These are phyloP conservation scores for Sordariomycetes sp. DNA, from an alignment of 2,329 filamentous ascomycete species.

Conservation along the genomic window DNA sequence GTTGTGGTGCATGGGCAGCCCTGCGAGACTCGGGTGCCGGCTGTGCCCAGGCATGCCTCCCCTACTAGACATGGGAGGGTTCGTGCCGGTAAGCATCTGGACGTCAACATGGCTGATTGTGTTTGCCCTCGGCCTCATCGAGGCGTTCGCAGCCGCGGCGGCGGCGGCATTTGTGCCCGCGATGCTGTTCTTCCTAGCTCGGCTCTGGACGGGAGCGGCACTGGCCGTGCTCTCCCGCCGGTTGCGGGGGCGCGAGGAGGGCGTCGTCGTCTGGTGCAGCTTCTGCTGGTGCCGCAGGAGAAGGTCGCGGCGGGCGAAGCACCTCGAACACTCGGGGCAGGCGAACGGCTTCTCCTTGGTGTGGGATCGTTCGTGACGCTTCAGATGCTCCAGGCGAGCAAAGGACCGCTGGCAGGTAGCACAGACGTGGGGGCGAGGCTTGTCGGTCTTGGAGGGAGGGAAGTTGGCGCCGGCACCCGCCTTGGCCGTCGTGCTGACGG, in stretches of 20 bases:
- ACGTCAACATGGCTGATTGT: conserved; percentile 94
- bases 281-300: conserved; percentile 96
- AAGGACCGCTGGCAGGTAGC: conserved; percentile 85
- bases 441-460: conserved; percentile 88
- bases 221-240: conserved; percentile 81
- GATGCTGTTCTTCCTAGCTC: conserved; percentile 87
- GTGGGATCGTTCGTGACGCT: conserved; percentile 94
- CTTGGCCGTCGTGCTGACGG: conserved; percentile 29
- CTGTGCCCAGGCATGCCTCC: conserved; percentile 43
- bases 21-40: conserved; percentile 63
- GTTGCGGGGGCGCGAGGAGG: conserved; percentile 74
- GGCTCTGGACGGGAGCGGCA: conserved; percentile 49
- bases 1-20: conserved; percentile 42
- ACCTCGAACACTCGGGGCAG: conserved; percentile 85
- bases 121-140: conserved; percentile 81
- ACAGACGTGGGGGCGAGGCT: conserved; percentile 90
- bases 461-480: conserved; percentile 29
- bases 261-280: conserved; percentile 83
- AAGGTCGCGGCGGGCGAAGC: conserved; percentile 87
- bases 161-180: conserved; percentile 41
- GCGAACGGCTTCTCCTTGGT: conserved; percentile 99
- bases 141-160: conserved; percentile 29
- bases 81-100: conserved; percentile 54
- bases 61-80: conserved; percentile 35
- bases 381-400: conserved; percentile 87